These are phyloP conservation scores for Moniliella sp. DNA, from an alignment of 1,284 basidiomycete species.

Conservation along the genomic window DNA sequence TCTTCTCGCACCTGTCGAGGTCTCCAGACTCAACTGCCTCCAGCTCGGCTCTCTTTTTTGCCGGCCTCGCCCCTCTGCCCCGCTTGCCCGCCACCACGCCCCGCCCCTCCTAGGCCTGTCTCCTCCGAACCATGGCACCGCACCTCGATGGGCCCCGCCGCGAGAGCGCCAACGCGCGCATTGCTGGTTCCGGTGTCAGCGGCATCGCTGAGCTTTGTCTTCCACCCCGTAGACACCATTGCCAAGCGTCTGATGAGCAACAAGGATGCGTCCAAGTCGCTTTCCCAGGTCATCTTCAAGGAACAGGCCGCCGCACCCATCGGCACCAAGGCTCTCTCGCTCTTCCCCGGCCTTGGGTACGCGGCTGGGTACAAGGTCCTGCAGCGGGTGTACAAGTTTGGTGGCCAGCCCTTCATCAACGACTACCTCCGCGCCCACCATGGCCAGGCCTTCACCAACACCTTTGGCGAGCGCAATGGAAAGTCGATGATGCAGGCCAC, in stretches of 20 bases:
- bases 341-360: conserved; percentile 93
- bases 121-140: no score
- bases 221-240: conserved; percentile 53
- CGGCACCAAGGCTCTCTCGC: conserved; percentile 53
- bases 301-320: conserved; percentile 49
- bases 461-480: conserved; percentile 83
- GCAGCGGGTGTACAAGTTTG: conserved; percentile 50
- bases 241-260: conserved; percentile 96
- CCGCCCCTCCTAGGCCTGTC: no score
- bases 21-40: no score
- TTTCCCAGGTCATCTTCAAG: conserved; percentile 62
- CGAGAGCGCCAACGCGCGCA: conserved; percentile 70
- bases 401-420: conserved; percentile 92
- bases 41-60: no score
- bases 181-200: conserved; percentile 58
- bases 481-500: conserved; percentile 87
- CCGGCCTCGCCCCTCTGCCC: no score
- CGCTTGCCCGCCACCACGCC: no score
- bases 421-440: conserved; percentile 62
- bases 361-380: conserved; percentile 61
- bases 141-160: conserved; percentile 13
- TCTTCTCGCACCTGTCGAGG: no score
- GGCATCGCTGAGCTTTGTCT: conserved; percentile 67
- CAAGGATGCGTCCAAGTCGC: conserved; percentile 41
- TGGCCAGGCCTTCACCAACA: conserved; percentile 53